Percentiles rank a stretch among this genome's conserved stretches.
Conservation (phyloP, 305 asterid genomes). For the Plantago coronopus region DNA sequence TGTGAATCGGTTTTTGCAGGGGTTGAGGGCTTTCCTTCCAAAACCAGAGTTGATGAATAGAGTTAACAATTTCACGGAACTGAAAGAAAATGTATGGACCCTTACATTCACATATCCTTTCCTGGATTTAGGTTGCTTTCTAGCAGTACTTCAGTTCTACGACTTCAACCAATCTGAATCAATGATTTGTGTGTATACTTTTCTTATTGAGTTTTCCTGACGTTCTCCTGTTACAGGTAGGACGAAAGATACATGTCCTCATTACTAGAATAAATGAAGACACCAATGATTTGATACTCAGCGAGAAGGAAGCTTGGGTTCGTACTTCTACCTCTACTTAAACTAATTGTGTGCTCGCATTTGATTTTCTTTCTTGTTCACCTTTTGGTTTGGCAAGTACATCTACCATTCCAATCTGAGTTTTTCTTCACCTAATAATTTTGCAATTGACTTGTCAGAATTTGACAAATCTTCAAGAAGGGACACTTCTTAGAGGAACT, state of each 20-base stretch:
- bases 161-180: conserved; percentile 8
- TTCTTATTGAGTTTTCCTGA: conserved; percentile 8
- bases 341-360: conserved; percentile 19
- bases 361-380: conserved; percentile 9
- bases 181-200: neutral
- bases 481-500: conserved; percentile 86
- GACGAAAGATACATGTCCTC: conserved; percentile 60
- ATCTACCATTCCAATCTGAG: neutral
- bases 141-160: conserved; percentile 12
- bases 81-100: conserved; percentile 70
- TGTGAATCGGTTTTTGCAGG: conserved; percentile 47
- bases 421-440: conserved; percentile 13
- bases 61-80: conserved; percentile 64
- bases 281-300: conserved; percentile 85
- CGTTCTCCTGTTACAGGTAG: conserved; percentile 55
- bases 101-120: conserved; percentile 19
- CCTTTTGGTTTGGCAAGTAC: conserved; percentile 1
- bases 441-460: conserved; percentile 37
- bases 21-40: conserved; percentile 88
- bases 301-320: conserved; percentile 93
- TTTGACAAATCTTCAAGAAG: conserved; percentile 63
- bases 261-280: conserved; percentile 86
- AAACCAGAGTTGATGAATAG: conserved; percentile 83
- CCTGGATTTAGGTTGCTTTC: conserved; percentile 6
- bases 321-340: conserved; percentile 29